Evolutionary conservation across 192 early-diverging fungal species (phyloP), one percentile per base, ranked within the genome.

Genomic region (Linnemannia zychae): DNA sequence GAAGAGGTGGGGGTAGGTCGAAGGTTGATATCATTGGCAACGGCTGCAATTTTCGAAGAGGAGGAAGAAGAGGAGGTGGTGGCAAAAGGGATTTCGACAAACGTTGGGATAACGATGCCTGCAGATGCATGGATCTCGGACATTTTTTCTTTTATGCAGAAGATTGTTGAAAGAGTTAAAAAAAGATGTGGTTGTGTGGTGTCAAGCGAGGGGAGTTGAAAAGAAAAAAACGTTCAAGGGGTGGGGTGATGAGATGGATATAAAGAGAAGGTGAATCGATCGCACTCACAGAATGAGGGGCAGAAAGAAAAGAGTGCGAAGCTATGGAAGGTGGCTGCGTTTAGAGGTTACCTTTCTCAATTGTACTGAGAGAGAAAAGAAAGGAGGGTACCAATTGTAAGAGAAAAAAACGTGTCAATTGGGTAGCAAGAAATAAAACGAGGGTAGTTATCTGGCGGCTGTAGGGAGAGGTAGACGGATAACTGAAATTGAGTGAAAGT

Each of bases 41-140:
- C 9, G 11, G 13, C 7, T 18, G 47, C 13, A 50, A 24, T 20
- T n/a, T 20, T 31, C n/a, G 13, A 33, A n/a, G 33, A n/a, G 49
- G 72, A 57, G 24, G 72, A 46, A 22, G 15, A 57, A n/a, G 34
- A 37, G 57, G 72, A 74, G 20, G 72, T 16, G 0, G 72, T n/a
- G 33, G 50, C 16, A 33, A 57, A 18, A 36, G 72, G 33, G 15
- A 63, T 48, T 13, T 63, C 72, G 28, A 63, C 38, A 63, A 81
- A 75, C 15, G 65, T 57, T 63, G 72, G 72, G 69, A 48, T 24
- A 47, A 74, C 72, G 66, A 81, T 72, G 22, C n/a, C 70, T 63
- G 57, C 77, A 52, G 57, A 28, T 31, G 57, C 57, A 31, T 63
- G 28, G 28, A 72, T 60, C 44, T 78, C 57, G 36, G 33, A 78